Percentiles rank a stretch among this genome's conserved stretches.
Evolutionary conservation across 352 stramenopile genomes (phyloP).

Genomic region (Halophytophthora batemanensis): DNA sequence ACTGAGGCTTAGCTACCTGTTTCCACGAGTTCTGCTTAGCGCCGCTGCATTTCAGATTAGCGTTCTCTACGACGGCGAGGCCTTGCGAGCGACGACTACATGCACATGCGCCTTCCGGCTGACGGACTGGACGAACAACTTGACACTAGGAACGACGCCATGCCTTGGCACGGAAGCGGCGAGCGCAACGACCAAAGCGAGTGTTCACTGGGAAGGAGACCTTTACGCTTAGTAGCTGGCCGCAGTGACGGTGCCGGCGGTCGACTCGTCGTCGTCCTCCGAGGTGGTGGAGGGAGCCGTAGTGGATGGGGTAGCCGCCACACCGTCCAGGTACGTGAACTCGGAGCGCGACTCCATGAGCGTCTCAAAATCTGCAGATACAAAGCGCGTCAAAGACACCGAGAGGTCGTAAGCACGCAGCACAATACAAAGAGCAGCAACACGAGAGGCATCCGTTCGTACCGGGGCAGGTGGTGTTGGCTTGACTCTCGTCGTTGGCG

Average conservation of each 20-base stretch:
- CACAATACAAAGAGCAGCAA: neutral
- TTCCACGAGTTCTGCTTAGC: no score
- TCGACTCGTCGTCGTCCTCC: slow-evolving; percentile 7
- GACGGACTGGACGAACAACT: slow-evolving; percentile 21
- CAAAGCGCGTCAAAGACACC: neutral
- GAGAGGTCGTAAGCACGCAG: neutral
- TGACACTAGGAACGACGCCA: slow-evolving; percentile 8
- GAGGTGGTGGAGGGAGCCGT: neutral
- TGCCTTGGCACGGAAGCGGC: neutral
- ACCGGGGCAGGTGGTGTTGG: slow-evolving; percentile 53
- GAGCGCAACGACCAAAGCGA: slow-evolving; percentile 8
- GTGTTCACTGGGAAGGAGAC: slow-evolving; percentile 6
- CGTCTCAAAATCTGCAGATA: slow-evolving; percentile 43
- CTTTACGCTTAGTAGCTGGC: slow-evolving; percentile 11
- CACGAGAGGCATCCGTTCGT: slow-evolving; percentile 6
- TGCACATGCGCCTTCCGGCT: neutral
- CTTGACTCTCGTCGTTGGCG: slow-evolving; percentile 29
- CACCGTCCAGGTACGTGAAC: slow-evolving; percentile 46
- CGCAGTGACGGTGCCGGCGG: slow-evolving; percentile 31
- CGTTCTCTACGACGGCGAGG: neutral
- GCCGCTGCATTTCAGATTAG: slow-evolving; percentile 1
- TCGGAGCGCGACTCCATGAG: slow-evolving; percentile 60
- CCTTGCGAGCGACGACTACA: no score
- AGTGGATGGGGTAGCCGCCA: slow-evolving; percentile 10
- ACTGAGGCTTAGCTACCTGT: no score